Conservation (phyloP, 495 filamentous ascomycete genomes). For the Neurospora sp. region DNA sequence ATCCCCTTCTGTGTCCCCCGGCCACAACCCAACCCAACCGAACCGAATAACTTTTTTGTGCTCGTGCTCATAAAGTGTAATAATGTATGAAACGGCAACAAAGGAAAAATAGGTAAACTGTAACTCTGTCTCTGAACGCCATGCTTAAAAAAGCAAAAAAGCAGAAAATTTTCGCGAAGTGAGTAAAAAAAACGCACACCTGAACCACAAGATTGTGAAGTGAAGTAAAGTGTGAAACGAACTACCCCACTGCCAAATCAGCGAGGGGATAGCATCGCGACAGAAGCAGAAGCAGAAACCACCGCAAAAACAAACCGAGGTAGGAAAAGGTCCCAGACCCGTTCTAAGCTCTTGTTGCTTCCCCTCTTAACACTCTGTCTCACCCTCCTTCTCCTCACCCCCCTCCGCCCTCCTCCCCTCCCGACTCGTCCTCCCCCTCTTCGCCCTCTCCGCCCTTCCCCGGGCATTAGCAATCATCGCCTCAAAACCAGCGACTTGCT, state of each 20-base stretch:
- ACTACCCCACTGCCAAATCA: too few relatives aligned
- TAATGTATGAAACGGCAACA: background rate
- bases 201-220: too few relatives aligned
- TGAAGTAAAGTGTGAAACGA: too few relatives aligned
- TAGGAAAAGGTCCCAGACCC: too few relatives aligned
- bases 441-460: background rate
- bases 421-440: background rate
- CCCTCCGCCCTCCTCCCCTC: background rate
- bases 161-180: background rate
- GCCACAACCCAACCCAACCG: background rate
- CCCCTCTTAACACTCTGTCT: too few relatives aligned
- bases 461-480: background rate
- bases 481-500: constrained; percentile 15
- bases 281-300: too few relatives aligned
- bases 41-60: background rate
- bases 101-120: background rate
- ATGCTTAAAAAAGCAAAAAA: background rate
- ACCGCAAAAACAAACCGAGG: too few relatives aligned
- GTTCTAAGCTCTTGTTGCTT: too few relatives aligned
- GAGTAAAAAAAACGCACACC: background rate
- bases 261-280: too few relatives aligned
- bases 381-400: too few relatives aligned
- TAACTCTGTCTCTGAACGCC: background rate
- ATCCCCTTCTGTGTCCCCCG: too few relatives aligned
- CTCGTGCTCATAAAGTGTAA: background rate